Conservation (phyloP, 495 filamentous ascomycete genomes). For the Aspergillus nanangensis region DNA sequence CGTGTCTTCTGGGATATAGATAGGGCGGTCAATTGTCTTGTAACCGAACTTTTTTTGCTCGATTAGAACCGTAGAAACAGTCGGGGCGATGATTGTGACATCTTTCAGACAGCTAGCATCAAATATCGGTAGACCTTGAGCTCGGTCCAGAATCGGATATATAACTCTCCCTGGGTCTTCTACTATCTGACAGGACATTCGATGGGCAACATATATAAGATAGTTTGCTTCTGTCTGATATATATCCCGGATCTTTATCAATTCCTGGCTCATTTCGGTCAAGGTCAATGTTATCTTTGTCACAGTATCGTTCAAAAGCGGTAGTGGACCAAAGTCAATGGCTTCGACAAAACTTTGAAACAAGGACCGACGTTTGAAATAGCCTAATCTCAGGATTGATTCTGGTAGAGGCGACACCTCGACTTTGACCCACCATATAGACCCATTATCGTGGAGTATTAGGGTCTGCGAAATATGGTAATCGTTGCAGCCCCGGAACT, state of each 20-base stretch:
- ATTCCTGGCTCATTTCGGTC: slow-evolving; percentile 4
- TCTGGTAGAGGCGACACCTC: slow-evolving; percentile 5
- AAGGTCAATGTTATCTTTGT: slow-evolving; percentile 8
- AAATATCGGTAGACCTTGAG: slow-evolving; percentile 8
- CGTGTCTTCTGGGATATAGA: slow-evolving; percentile 10
- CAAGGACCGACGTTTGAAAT: slow-evolving; percentile 2
- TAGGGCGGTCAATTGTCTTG: slow-evolving; percentile 13
- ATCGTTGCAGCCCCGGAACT: background rate
- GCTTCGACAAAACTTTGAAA: slow-evolving; percentile 12
- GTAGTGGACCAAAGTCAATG: slow-evolving; percentile 10
- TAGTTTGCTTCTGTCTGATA: slow-evolving; percentile 3
- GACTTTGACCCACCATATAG: slow-evolving; percentile 15
- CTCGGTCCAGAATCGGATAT: slow-evolving; percentile 8
- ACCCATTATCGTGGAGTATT: slow-evolving; percentile 9
- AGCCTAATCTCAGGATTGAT: slow-evolving; percentile 1
- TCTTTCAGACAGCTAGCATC: slow-evolving; percentile 5
- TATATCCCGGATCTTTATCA: slow-evolving; percentile 4
- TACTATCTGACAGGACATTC: slow-evolving; percentile 2
- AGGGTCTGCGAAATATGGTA: slow-evolving; percentile 12
- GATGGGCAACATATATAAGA: slow-evolving; percentile 6
- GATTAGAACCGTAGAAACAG: slow-evolving; percentile 7
- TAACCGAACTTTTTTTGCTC: slow-evolving; percentile 8
- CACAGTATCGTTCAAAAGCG: slow-evolving; percentile 10
- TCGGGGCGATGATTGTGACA: slow-evolving; percentile 6
- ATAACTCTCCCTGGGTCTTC: slow-evolving; percentile 12